A percentile compares a stretch with the other conserved stretches of the same genome.
Evolutionary conservation across 352 stramenopile species (phyloP).

Genomic region (Blastocystis sp.): DNA sequence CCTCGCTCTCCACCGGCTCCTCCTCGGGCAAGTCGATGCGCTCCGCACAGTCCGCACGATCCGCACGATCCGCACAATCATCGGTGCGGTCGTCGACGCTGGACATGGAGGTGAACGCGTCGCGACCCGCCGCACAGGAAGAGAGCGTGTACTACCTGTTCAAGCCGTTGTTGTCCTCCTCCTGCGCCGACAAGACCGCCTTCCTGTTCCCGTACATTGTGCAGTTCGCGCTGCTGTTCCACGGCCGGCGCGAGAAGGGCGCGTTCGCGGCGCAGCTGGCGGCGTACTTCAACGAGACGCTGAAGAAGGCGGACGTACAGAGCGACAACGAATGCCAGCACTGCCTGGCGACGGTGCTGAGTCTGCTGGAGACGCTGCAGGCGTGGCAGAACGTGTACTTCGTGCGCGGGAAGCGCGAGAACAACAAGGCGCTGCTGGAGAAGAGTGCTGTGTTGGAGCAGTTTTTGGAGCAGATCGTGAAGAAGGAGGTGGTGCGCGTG

Average conservation of each 20-base stretch:
- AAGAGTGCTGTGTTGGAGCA: neutral
- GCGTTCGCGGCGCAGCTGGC: constrained; percentile 13
- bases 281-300: constrained; percentile 1
- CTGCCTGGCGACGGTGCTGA: neutral
- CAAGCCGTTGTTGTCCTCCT: constrained; percentile 14
- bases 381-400: constrained; percentile 2
- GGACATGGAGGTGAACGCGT: too few relatives aligned
- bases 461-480: constrained; percentile 17
- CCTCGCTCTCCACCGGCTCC: neutral
- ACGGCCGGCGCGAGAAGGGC: neutral
- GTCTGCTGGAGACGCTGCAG: neutral
- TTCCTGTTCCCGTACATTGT: constrained; percentile 20
- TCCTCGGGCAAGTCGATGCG: neutral
- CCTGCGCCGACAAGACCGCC: constrained; percentile 27
- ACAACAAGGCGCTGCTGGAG: constrained; percentile 2
- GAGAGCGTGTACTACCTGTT: constrained; percentile 7
- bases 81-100: too few relatives aligned
- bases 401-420: neutral
- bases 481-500: constrained; percentile 15
- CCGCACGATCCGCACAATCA: neutral
- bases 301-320: neutral
- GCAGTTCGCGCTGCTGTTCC: neutral
- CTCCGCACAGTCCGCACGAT: neutral
- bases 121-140: neutral
- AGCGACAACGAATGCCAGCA: constrained; percentile 47